Evolutionary conservation across 345 rosid species (phyloP), one percentile per base, ranked within the genome.

Genomic region (Toxicodendron radicans): DNA sequence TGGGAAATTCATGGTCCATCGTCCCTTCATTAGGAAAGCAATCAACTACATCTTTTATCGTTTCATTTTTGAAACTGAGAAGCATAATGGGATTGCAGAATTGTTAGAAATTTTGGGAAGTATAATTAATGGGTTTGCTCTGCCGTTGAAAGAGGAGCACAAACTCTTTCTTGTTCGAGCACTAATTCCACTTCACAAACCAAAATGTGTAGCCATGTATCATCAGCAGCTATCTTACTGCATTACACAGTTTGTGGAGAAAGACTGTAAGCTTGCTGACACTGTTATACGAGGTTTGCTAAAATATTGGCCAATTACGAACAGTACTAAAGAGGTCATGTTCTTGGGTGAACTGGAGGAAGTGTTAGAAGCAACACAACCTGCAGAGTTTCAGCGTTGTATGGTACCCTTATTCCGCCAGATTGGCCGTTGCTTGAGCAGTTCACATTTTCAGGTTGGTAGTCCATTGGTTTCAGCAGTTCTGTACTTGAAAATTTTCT

Each of bases 1-100:
- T 45, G 97, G 95, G 70, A 92, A 92, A 80, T 92, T 92, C 76
- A 92, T 92, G 97, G 97, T 90, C 82, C 97, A 92, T 77, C 84
- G 95, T 13, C 97, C 97, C 2, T 92, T 79, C 71, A 92, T 92
- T 76, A 79, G 97, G 82, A 92, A 92, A 80, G 80, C 97, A 6
- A 92, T 92, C 75, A 92, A 92, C 82, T 77, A 89, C 73, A 89
- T 90, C 75, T 92, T 92, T 80, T 92, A 89, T 72, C 83, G 87
- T n/a, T 90, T 92, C 79, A 86, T 89, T 32, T 90, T 87, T 60
- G 97, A 92, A 79, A 92, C 92, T 5, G 97, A 92, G 75, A 92
- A 87, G 83, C 97, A 92, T 58, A 92, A 89, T 70, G 97, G 97
- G 35, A 89, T 90, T 61, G 93, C 92, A 0, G 95, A 92, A 80